phyloP scores from a whole-genome alignment of 257 asterid species.

The Lantana camara region DNA sequence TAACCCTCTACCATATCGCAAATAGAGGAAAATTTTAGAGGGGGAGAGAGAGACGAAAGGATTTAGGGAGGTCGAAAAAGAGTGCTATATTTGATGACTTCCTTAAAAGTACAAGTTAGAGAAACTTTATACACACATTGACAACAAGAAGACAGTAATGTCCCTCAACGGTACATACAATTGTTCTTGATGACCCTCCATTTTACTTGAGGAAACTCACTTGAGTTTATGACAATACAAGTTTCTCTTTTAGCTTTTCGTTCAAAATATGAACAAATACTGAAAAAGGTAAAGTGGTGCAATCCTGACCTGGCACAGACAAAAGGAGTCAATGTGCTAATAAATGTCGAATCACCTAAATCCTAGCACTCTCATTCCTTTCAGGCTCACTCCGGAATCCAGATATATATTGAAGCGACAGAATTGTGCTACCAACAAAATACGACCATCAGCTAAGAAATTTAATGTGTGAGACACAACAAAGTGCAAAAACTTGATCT shows the following conservation, averaged over 20 bases:
- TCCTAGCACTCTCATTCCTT: background rate
- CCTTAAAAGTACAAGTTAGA: background rate
- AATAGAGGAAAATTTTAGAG: background rate
- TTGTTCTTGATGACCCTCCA: background rate
- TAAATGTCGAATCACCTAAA: background rate
- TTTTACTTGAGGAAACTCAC: background rate
- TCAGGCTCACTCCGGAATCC: background rate
- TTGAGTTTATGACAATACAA: background rate
- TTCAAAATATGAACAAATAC: background rate
- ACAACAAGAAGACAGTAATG: conserved; percentile 5
- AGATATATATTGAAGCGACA: background rate
- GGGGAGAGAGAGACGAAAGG: too few species aligned
- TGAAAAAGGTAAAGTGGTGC: background rate
- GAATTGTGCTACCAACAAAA: background rate
- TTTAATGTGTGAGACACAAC: background rate
- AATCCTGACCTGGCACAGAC: background rate
- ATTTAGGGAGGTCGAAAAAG: background rate
- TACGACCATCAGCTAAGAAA: background rate
- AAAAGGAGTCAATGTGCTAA: background rate
- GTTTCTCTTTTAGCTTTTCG: background rate
- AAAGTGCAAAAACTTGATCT: background rate
- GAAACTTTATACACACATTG: background rate
- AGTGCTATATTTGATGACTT: background rate
- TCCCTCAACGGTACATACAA: conserved; percentile 9
- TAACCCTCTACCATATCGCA: background rate